Evolutionary conservation across 1,284 basidiomycete genomes (phyloP), one percentile per base, ranked within the genome.

Genomic region (Lentinula novae-zelandiae): DNA sequence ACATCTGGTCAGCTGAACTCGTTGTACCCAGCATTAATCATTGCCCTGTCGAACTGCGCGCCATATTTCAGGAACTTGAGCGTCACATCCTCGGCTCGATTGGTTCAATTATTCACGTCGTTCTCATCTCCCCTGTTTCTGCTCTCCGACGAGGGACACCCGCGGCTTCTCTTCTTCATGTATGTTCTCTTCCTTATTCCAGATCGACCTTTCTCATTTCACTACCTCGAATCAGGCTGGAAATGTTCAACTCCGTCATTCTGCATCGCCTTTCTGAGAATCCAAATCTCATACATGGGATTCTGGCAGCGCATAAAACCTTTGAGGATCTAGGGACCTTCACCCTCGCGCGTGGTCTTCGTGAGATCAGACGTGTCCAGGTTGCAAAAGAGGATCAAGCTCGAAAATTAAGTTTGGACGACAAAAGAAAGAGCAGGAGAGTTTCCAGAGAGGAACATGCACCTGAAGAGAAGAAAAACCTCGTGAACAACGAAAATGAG

Each of bases 61-160:
- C 94, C 95, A 0, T 88, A 91, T 72, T 87, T 96, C 70, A 89
- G 87, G 70, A 84, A 92, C 67, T 77, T 98, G 36, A 89, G 87
- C 46, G 86, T 95, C 22, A 86, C 87, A 36, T 86, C 94, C 3
- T 91, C 95, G 2, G 89, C 90, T 2, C 83, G 92, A 8, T 80
- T 99, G 6, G 73, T 95, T 38, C 93, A 96, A 69, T 82, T 98
- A 6, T 92, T 98, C 74, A 87, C 85, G 40, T 92, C 95, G 0
- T 96, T 98, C 70, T 88, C 93, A 0, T 91, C 89, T 62, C 93
- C 96, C 0, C 77, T 86, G 6, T 98, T 98, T 74, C 76, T 99
- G 42, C 78, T 99, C 33, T 89, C 93, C 0, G 95, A 98, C 65
- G 95, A 98, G 73, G 93, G 94, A 5, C 92, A 98, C 71, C 96